phyloP scores from a whole-genome alignment of 805 yeast genomes.

The Saccharomyces mikatae region DNA sequence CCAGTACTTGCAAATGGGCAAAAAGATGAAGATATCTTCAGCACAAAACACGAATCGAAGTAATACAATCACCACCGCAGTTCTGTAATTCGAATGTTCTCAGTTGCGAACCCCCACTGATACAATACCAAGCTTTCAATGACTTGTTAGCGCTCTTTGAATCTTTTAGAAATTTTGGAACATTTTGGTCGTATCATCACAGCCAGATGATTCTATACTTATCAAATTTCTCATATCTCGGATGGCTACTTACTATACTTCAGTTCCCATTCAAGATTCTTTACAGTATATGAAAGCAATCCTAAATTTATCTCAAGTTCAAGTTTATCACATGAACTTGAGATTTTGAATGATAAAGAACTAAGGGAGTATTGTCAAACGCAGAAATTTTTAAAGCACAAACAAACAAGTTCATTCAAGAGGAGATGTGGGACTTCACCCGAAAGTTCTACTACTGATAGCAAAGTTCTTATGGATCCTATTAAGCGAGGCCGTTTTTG shows the following conservation, averaged over 20 bases:
- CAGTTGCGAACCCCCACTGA: conserved; percentile 5
- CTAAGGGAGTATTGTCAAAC: neutral
- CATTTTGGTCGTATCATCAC: conserved; percentile 7
- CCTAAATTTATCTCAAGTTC: neutral
- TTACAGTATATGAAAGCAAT: neutral
- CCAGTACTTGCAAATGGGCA: neutral
- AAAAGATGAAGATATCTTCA: neutral
- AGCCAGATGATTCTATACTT: neutral
- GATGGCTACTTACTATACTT: neutral
- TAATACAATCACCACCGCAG: neutral
- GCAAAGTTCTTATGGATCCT: neutral
- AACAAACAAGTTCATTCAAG: neutral
- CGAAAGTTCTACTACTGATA: neutral
- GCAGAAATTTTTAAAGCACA: neutral
- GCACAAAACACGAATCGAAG: conserved; percentile 1
- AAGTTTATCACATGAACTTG: neutral
- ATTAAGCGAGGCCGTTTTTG: neutral
- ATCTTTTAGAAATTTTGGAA: conserved; percentile 12
- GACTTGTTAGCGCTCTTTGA: conserved; percentile 17
- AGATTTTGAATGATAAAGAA: neutral
- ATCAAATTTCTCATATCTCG: neutral
- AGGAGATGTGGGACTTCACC: neutral
- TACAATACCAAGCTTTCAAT: conserved; percentile 13
- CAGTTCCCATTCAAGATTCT: neutral
- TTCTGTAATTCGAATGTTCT: conserved; percentile 5